A percentile compares a stretch with the other conserved stretches of the same genome.
These are phyloP conservation scores for Trichosporon faecale DNA, from an alignment of 1,284 basidiomycete genomes.

Conservation along the genomic window DNA sequence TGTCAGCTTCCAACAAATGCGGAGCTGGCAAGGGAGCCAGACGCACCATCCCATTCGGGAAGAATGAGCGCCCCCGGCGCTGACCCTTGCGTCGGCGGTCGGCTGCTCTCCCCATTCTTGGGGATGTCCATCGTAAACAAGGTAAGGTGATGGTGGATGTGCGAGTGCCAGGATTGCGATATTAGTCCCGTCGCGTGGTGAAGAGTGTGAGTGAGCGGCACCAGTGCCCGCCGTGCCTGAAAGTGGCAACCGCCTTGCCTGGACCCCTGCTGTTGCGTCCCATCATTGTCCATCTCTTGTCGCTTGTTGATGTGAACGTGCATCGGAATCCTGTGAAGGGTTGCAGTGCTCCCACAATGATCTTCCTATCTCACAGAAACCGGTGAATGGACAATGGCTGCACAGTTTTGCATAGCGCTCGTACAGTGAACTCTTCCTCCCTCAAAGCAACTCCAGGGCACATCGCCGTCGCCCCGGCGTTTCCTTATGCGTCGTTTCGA, in stretches of 20 bases:
- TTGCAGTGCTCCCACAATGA: neutral
- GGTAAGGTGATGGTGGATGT: neutral
- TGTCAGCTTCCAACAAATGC: neutral
- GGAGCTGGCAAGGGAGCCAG: neutral
- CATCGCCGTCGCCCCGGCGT: neutral
- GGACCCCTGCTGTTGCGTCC: neutral
- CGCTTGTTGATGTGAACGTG: neutral
- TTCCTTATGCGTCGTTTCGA: neutral
- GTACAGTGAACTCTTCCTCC: neutral
- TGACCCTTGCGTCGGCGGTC: constrained; percentile 20
- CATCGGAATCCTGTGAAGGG: neutral
- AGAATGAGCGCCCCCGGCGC: constrained; percentile 26
- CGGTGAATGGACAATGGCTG: no score
- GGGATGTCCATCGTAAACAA: constrained; percentile 31
- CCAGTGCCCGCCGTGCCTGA: neutral
- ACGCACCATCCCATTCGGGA: constrained; percentile 42
- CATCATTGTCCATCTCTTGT: neutral
- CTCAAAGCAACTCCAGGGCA: no score
- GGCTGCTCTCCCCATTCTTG: constrained; percentile 42
- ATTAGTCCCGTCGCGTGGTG: constrained; percentile 8
- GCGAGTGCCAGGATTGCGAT: neutral
- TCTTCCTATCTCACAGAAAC: no score
- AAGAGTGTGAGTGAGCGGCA: neutral
- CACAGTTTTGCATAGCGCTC: neutral
- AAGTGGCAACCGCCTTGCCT: neutral